These are phyloP conservation scores for Suillus occidentalis DNA, from an alignment of 768 basidiomycete genomes.

Conservation along the genomic window DNA sequence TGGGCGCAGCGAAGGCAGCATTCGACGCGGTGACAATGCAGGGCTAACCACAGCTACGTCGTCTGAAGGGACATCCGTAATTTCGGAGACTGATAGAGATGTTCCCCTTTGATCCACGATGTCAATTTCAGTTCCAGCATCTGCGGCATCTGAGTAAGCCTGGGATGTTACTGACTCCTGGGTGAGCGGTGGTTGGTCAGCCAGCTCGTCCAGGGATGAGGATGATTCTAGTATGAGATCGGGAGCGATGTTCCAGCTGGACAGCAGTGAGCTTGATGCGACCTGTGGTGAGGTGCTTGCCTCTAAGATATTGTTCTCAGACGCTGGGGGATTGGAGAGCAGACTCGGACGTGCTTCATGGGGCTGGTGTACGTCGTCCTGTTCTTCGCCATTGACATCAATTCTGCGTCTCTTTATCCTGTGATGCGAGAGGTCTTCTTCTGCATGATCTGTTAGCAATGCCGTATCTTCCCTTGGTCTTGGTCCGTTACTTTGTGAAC, in stretches of 20 bases:
- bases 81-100: not conserved
- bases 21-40: not conserved
- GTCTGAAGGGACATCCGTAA: not conserved
- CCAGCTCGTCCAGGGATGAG: not conserved
- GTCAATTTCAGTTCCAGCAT: not conserved
- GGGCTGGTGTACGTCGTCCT: not conserved
- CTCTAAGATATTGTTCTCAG: slow-evolving; percentile 1
- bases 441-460: not conserved
- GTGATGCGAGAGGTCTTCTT: not conserved
- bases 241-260: not conserved
- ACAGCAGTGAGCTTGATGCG: not conserved
- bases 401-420: slow-evolving; percentile 7
- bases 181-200: not conserved
- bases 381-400: not conserved
- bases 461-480: not conserved
- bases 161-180: slow-evolving; percentile 1
- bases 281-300: not conserved
- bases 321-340: not conserved
- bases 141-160: not conserved
- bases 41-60: slow-evolving; percentile 4
- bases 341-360: not conserved
- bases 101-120: not conserved
- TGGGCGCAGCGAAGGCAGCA: not conserved
- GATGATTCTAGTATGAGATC: not conserved
- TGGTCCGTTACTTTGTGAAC: not conserved